Percentiles rank a stretch among this genome's conserved stretches.
These are phyloP conservation scores for Xerocomellus dryophilus DNA, from an alignment of 768 basidiomycete species.

Conservation along the genomic window DNA sequence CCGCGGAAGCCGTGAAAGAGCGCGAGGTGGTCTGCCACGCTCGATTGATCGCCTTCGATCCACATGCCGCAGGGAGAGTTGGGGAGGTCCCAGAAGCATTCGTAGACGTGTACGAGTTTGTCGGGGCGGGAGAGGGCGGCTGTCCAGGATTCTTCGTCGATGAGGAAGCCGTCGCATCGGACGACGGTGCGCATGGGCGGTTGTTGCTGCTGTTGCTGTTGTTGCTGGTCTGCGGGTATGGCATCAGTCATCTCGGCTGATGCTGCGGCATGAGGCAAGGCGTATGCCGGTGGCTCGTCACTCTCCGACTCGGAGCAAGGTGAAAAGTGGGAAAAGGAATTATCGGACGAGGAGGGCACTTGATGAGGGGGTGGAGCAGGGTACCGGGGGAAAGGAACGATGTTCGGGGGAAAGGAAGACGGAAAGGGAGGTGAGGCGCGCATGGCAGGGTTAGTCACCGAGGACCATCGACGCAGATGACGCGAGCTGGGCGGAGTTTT, in stretches of 20 bases:
- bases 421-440: conserved; percentile 21
- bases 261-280: conserved; percentile 20
- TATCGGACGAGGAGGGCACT: conserved; percentile 8
- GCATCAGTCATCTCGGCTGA: conserved; percentile 18
- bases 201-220: not conserved
- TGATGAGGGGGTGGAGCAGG: not conserved
- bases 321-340: conserved; percentile 13
- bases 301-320: conserved; percentile 25
- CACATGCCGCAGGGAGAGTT: conserved; percentile 32
- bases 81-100: conserved; percentile 29
- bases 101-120: conserved; percentile 28
- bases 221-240: conserved; percentile 2
- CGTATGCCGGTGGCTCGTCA: conserved; percentile 15
- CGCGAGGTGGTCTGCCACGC: conserved; percentile 32
- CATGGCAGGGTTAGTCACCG: conserved; percentile 28
- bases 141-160: conserved; percentile 31
- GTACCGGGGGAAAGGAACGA: conserved; percentile 20
- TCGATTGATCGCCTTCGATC: conserved; percentile 34
- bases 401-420: conserved; percentile 9
- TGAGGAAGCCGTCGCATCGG: conserved; percentile 25
- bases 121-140: conserved; percentile 22
- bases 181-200: conserved; percentile 17
- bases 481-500: conserved; percentile 28
- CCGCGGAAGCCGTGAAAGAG: conserved; percentile 31
- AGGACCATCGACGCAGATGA: conserved; percentile 33